Base-by-base conservation (phyloP, 768 basidiomycete species). In the Coprinopsis marcescibilis region DNA sequence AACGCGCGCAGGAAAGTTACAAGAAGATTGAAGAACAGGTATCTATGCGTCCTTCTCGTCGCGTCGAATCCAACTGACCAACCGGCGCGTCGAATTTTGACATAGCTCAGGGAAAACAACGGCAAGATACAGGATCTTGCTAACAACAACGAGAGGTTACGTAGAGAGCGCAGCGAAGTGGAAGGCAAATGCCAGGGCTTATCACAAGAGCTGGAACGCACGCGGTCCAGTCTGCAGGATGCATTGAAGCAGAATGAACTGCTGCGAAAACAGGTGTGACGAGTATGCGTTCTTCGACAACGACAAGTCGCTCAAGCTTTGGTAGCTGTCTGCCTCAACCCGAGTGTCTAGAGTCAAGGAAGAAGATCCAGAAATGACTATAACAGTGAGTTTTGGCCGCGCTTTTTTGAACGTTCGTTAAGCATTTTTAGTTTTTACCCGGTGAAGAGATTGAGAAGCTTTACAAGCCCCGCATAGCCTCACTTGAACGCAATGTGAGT, bases 1-100 rank as follows among this genome's bases (percentile, higher is more conserved):
- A 35, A 30, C 32, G 48, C 27, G 54, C 54, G 19, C 51, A 52
- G 40, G 26, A 35, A 7, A 50, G 49, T 19, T 55, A 55, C 29
- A 44, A 50, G 15, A 45, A 45, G 32, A 46, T 51, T 29, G 45
- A 45, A 27, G 30, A 46, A 11, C n/a, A 46, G 45, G 50, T 46
- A n/a, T 12, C 27, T 6, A 6, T 25, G 27, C 40, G 35, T 49
- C 15, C 33, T 14, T 30, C 3, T 10, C 3, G 14, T 7, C n/a
- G n/a, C n/a, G n/a, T n/a, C n/a, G n/a, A n/a, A n/a, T n/a, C n/a
- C n/a, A n/a, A n/a, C n/a, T n/a, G n/a, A n/a, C n/a, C n/a, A n/a
- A n/a, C n/a, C n/a, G n/a, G 14, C 39, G 26, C 29, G n/a, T n/a
- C 29, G 35, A 37, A 7, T 19, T 10, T 7, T 7, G 17, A 33